Evolutionary conservation across 805 yeast genomes (phyloP), one percentile per base, ranked within the genome.

Genomic region (Teunomyces stri): DNA sequence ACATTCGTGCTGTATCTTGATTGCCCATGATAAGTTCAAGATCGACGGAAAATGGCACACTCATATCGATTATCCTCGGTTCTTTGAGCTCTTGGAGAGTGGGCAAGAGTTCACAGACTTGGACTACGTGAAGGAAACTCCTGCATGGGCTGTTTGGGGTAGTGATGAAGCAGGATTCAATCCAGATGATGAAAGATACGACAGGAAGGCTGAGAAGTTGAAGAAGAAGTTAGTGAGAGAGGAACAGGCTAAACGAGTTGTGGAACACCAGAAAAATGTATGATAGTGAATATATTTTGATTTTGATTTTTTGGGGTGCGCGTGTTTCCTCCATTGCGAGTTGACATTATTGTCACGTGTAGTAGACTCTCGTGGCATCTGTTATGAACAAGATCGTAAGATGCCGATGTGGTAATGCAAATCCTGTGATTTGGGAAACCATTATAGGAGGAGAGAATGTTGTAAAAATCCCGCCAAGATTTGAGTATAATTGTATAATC

Each of bases 71-170:
- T 91, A 90, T 62, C 78, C 80, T 3, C 81, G 71, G 50, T 90
- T 85, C 63, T 91, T 90, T 59, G 78, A 83, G 58, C 69, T 90
- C 46, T 73, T 89, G 46, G 78, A 78, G 51, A 67, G 78, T 25
- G 96, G 95, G 0, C 64, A 71, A 49, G 78, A 77, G 13, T 90
- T 90, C 62, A 80, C 77, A 15, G 91, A 89, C 45, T 68, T 88
- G 77, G 97, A 91, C 57, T 90, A 90, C 62, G 72, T 85, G 25
- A 74, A 82, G 12, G 84, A 82, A 55, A 90, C 97, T 0, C 96
- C 97, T 0, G 80, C 76, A 27, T 90, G 96, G 96, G 97, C 97
- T 0, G 76, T 84, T 49, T 90, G 89, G 80, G 97, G 96, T 1
- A 81, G 91, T 18, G 77, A 79, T 11, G 80, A 83, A 56, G 96